These are phyloP conservation scores for Aspergillus floridensis DNA, from an alignment of 2,329 filamentous ascomycete genomes.

Conservation along the genomic window DNA sequence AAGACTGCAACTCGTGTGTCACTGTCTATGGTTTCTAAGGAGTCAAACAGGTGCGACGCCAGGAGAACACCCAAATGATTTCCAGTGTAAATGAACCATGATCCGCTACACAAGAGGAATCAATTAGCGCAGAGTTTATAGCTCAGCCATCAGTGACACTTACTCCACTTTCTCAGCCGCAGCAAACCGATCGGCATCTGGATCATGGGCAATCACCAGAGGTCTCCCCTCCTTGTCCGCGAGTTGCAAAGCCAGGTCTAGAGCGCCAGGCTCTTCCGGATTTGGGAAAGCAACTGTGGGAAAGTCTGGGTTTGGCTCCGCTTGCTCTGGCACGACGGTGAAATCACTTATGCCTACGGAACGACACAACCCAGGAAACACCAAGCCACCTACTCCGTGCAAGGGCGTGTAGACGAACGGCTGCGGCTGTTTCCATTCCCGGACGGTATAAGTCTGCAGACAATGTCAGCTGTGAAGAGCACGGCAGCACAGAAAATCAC, in stretches of 20 bases:
- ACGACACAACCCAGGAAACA: conserved; percentile 34
- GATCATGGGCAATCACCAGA: conserved; percentile 62
- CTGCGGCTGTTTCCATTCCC: conserved; percentile 25
- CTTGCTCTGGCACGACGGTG: conserved; percentile 45
- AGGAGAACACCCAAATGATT: conserved; percentile 63
- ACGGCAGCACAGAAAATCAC: not conserved
- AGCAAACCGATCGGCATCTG: conserved; percentile 64
- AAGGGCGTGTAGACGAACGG: conserved; percentile 46
- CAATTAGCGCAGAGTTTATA: not conserved
- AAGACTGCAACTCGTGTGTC: conserved; percentile 53
- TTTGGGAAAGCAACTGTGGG: conserved; percentile 65
- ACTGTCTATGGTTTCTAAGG: conserved; percentile 32
- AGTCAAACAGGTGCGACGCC: conserved; percentile 56
- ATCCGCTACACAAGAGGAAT: conserved; percentile 33
- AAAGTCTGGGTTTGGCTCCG: conserved; percentile 61
- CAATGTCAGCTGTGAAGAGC: not conserved
- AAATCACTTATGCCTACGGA: conserved; percentile 35
- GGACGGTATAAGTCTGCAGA: conserved; percentile 34
- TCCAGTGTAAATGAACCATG: conserved; percentile 63
- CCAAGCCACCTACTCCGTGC: conserved; percentile 40
- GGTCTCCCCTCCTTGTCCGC: conserved; percentile 50
- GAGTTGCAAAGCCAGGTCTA: conserved; percentile 57
- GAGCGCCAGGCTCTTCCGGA: conserved; percentile 62
- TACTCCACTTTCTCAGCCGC: conserved; percentile 57
- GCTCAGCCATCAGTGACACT: conserved; percentile 8